Evolutionary conservation across 2,329 filamentous ascomycete genomes (phyloP).

Genomic region (Calcarisporium arbuscula): DNA sequence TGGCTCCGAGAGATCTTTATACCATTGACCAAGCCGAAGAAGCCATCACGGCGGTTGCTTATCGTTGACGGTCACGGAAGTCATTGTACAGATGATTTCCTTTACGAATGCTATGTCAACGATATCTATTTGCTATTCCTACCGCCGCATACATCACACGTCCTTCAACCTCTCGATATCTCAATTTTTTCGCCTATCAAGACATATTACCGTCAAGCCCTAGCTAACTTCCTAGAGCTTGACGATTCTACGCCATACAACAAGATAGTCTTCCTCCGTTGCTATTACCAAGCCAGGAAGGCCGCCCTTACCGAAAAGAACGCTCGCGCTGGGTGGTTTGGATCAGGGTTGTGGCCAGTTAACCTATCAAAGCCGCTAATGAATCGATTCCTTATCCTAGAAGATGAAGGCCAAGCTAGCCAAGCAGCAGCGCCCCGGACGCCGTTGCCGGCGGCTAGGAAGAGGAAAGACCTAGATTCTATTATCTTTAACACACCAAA

Average conservation of each 20-base stretch:
- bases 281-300: background rate
- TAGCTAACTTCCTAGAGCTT: background rate
- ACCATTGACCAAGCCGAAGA: background rate
- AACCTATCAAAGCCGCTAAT: constrained; percentile 2
- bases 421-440: constrained; percentile 1
- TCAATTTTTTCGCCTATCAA: constrained; percentile 3
- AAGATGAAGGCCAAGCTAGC: background rate
- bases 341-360: constrained; percentile 1
- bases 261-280: background rate
- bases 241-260: background rate
- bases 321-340: background rate
- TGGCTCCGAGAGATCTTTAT: constrained; percentile 2
- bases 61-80: constrained; percentile 7
- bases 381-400: background rate
- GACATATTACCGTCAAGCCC: background rate
- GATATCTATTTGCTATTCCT: constrained; percentile 4
- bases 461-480: background rate
- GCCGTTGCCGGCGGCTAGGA: too few species aligned
- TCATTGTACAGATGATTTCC: constrained; percentile 7
- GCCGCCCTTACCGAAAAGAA: background rate
- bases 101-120: constrained; percentile 6
- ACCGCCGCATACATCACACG: background rate
- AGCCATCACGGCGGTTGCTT: background rate
- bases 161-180: constrained; percentile 5
- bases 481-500: background rate